Conservation (phyloP, 1,284 basidiomycete species). For the Pseudozyma tsukubaensis region DNA sequence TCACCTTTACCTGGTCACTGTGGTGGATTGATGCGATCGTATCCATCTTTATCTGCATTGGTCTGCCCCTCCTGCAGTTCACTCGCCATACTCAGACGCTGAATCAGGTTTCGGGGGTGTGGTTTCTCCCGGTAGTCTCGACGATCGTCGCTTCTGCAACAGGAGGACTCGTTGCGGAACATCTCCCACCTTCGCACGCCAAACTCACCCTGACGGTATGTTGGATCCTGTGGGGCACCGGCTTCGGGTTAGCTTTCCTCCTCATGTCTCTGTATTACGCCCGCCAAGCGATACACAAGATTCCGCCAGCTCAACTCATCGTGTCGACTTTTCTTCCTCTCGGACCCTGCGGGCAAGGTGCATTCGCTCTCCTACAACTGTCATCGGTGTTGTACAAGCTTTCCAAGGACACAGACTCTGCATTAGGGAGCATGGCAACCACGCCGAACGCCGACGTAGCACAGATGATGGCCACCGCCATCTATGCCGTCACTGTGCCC, state of each 20-base stretch:
- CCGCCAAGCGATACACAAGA: conserved; percentile 71
- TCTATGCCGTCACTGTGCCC: no score
- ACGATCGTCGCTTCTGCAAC: conserved; percentile 78
- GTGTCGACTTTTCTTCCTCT: conserved; percentile 75
- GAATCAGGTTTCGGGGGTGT: conserved; percentile 64
- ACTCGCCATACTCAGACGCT: conserved; percentile 75
- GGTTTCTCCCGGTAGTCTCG: conserved; percentile 78
- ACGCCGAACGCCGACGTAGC: no score
- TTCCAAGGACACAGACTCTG: no score
- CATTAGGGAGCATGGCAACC: no score
- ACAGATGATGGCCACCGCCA: no score
- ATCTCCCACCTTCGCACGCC: conserved; percentile 73
- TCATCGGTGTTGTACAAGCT: conserved; percentile 39
- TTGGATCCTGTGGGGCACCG: conserved; percentile 70
- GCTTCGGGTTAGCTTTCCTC: conserved; percentile 73
- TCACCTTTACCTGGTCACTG: conserved; percentile 76
- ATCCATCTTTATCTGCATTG: conserved; percentile 75
- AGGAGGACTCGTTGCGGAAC: conserved; percentile 75
- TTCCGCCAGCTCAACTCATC: conserved; percentile 72
- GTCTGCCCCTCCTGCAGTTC: conserved; percentile 77
- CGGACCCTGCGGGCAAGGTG: conserved; percentile 75
- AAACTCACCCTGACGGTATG: conserved; percentile 73
- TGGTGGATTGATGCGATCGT: conserved; percentile 80
- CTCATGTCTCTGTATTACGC: conserved; percentile 74
- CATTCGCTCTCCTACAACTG: conserved; percentile 74